These are phyloP conservation scores for Leccinum barrowsii DNA, from an alignment of 768 basidiomycete genomes.

Conservation along the genomic window DNA sequence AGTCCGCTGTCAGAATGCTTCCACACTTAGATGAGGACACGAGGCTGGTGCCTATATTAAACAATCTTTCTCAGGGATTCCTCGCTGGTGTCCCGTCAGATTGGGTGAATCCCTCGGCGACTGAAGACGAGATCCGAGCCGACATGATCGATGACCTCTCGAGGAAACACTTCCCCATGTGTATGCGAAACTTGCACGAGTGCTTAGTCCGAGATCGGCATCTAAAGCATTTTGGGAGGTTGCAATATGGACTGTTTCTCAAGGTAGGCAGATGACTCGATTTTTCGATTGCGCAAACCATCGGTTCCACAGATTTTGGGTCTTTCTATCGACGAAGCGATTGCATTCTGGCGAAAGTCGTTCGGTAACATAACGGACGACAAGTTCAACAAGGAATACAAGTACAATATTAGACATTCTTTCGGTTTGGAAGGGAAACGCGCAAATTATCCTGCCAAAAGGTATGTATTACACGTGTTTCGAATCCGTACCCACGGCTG, in stretches of 20 bases:
- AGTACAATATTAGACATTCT: slow-evolving; percentile 94
- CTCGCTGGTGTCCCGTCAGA: slow-evolving; percentile 85
- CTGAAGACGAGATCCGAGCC: slow-evolving; percentile 72
- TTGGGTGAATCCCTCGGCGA: slow-evolving; percentile 57
- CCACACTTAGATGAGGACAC: slow-evolving; percentile 94
- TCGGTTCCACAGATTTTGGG: slow-evolving; percentile 68
- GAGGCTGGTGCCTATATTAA: slow-evolving; percentile 82
- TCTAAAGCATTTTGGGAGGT: slow-evolving; percentile 86
- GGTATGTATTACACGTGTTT: slow-evolving; percentile 39
- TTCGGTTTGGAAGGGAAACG: slow-evolving; percentile 94
- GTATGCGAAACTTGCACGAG: slow-evolving; percentile 90
- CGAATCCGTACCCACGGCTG: background rate
- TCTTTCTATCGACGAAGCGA: slow-evolving; percentile 89
- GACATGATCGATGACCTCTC: slow-evolving; percentile 93
- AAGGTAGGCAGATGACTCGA: slow-evolving; percentile 54
- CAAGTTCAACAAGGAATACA: slow-evolving; percentile 96
- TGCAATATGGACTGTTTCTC: slow-evolving; percentile 91
- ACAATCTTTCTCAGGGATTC: slow-evolving; percentile 92
- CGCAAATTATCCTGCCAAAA: slow-evolving; percentile 91
- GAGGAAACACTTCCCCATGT: slow-evolving; percentile 87
- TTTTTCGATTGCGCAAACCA: background rate
- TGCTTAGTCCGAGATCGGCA: slow-evolving; percentile 73
- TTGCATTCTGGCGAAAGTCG: slow-evolving; percentile 89
- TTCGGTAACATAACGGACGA: slow-evolving; percentile 81
- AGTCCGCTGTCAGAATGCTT: slow-evolving; percentile 78